Base-by-base conservation (phyloP, 2,329 filamentous ascomycete genomes). In the Cryphonectria naterciae region DNA sequence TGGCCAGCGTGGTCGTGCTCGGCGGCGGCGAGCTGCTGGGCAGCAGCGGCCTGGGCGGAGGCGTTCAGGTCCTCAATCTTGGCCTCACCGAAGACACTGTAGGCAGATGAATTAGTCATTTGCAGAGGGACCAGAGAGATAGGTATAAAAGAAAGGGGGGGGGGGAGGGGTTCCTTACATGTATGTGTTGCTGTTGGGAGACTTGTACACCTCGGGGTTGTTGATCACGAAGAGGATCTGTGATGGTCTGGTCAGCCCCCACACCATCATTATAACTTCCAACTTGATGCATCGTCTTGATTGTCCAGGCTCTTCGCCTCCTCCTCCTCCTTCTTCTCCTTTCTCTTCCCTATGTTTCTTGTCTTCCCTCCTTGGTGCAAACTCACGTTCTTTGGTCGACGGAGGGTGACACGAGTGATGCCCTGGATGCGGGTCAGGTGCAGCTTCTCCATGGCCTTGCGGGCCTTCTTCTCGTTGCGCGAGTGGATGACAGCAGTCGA, bases 21-120 rank as follows among this genome's bases (percentile, higher is more conserved):
- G 78, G 90, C 91, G 79, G 91, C 91, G 78, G 94, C 94, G 78
- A 99, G 93, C 87, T 98, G 95, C 86, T 97, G 93, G 78, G 95
- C 95, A 78, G 96, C 96, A 77, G 93, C 94, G 79, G 95, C 93
- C 88, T 98, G 96, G 79, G 95, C 95, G 82, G 95, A 93, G 79
- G 96, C 97, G 92, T 98, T 99, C 80, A 98, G 89, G 85, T 99
- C 97, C 90, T 99, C 96, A 77, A 99, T 98, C 93, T 99, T 99
- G 82, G 97, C 96, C 89, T 99, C 97, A 84, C 96, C 96, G 83
- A 99, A 99, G 85, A 98, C 97, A 86, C 95, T 98, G 78, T 71
- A 61, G 60, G 73, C 68, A 35, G 39, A 35, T 32, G 61, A 52
- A 65, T 77, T 49, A 78, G 75, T 65, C 35, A 61, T 43, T 37